Base-by-base conservation (phyloP, 257 asterid species). In the Leptodermis oblonga region DNA sequence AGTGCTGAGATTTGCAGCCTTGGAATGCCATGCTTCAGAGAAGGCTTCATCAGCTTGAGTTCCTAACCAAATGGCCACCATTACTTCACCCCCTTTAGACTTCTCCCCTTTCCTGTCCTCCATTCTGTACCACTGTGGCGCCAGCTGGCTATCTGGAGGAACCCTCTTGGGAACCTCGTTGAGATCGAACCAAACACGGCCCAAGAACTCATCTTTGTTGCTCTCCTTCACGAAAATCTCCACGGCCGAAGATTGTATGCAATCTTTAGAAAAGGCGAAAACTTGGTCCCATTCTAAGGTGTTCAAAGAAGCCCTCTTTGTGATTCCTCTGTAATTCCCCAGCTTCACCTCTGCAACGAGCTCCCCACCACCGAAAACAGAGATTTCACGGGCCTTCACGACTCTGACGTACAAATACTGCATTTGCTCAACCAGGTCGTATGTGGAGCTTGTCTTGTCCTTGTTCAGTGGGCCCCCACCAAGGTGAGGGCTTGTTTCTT, bases 41-140 rank as follows among this genome's bases (percentile, higher is more conserved):
- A 90, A 90, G 1, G 94, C 96, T 72, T 88, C 96, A 11, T 90
- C 97, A 0, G 97, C 97, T 33, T 90, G 97, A 25, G 97, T 90
- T 6, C 97, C 97, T 26, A 88, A 88, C 97, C 97, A 90, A 18
- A 88, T 85, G 0, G 96, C 76, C 11, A 84, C 85, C 97, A 90
- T 90, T 7, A 90, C 76, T 52, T 90, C 97, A 30, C 89, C 87
- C 4, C 85, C 77, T 61, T 90, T 86, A 0, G 76, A 62, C 78
- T 87, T 81, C 6, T 90, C 97, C 0, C 97, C 97, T 58, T 88
- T 88, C 77, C 78, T 83, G 62, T 88, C 95, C 78, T 85, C 97
- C 92, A 86, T 85, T 84, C 92, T 78, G 58, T 81, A 86, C 97
- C 97, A 90, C 8, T 90, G 96, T 1, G 97, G 97, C 5, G 97